These are phyloP conservation scores for Aspergillus asperescens DNA, from an alignment of 495 filamentous ascomycete genomes.

Conservation along the genomic window DNA sequence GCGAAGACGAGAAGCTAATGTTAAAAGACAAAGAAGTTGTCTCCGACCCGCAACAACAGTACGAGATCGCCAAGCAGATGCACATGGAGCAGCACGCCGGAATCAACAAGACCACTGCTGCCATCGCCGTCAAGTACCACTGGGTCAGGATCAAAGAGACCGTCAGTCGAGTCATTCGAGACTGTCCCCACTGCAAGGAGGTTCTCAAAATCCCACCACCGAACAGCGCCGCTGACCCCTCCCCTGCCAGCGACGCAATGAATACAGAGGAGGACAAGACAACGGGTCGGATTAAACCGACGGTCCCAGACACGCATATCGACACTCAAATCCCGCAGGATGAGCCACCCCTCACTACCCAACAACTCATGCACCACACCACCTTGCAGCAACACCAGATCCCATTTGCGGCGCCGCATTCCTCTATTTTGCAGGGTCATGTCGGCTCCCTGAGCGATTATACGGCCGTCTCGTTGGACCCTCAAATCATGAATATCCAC, in stretches of 20 bases:
- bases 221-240: slow-evolving; percentile 27
- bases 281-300: neutral
- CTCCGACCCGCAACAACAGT: slow-evolving; percentile 83
- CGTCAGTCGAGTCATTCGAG: slow-evolving; percentile 87
- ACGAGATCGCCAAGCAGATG: slow-evolving; percentile 74
- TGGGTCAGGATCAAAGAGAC: slow-evolving; percentile 99
- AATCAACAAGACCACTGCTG: slow-evolving; percentile 96
- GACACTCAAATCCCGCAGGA: slow-evolving; percentile 9
- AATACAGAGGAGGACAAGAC: neutral
- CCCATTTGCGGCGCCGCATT: slow-evolving; percentile 30
- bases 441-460: slow-evolving; percentile 39
- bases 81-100: slow-evolving; percentile 81
- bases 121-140: slow-evolving; percentile 89
- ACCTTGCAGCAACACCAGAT: slow-evolving; percentile 26
- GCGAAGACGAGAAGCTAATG: slow-evolving; percentile 73
- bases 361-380: slow-evolving; percentile 32
- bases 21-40: slow-evolving; percentile 98
- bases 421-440: slow-evolving; percentile 24
- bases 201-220: slow-evolving; percentile 52
- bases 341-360: slow-evolving; percentile 18
- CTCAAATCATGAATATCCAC: slow-evolving; percentile 43
- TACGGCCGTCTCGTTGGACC: slow-evolving; percentile 39
- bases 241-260: slow-evolving; percentile 16
- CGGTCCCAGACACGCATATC: neutral
- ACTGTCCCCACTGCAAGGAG: slow-evolving; percentile 88